phyloP scores from a whole-genome alignment of 225 moss, liverwort and hornwort species.

The Thuidium tamariscinum region DNA sequence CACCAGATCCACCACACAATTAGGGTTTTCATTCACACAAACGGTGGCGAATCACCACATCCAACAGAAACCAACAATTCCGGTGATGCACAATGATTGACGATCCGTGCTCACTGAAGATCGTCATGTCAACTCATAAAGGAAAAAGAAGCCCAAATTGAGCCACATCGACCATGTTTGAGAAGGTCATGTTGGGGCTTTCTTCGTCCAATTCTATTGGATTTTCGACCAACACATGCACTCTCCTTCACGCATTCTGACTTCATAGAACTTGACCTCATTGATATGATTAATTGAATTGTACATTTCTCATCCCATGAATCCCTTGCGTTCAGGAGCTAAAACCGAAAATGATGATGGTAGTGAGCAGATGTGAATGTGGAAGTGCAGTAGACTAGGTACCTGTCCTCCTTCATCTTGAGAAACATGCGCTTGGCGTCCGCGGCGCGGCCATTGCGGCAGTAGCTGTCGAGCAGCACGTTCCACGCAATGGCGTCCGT shows the following conservation, averaged over 20 bases:
- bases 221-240: not conserved
- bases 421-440: slow-evolving; percentile 58
- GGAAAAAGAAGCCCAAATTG: not conserved
- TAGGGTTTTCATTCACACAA: not conserved
- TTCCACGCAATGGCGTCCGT: slow-evolving; percentile 91
- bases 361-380: not conserved
- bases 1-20: not conserved
- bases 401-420: slow-evolving; percentile 74
- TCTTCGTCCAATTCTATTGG: not conserved
- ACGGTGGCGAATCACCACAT: not conserved
- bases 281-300: not conserved
- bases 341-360: not conserved
- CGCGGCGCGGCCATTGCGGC: slow-evolving; percentile 57
- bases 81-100: not conserved
- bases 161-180: not conserved
- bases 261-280: no score
- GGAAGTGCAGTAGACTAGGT: not conserved
- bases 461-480: slow-evolving; percentile 78
- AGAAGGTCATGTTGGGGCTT: not conserved
- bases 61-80: not conserved
- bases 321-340: not conserved
- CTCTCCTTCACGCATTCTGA: not conserved
- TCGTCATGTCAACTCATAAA: not conserved
- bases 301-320: not conserved
- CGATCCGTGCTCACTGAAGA: not conserved